These are phyloP conservation scores for Ogataea corticis DNA, from an alignment of 805 yeast genomes.

Conservation along the genomic window DNA sequence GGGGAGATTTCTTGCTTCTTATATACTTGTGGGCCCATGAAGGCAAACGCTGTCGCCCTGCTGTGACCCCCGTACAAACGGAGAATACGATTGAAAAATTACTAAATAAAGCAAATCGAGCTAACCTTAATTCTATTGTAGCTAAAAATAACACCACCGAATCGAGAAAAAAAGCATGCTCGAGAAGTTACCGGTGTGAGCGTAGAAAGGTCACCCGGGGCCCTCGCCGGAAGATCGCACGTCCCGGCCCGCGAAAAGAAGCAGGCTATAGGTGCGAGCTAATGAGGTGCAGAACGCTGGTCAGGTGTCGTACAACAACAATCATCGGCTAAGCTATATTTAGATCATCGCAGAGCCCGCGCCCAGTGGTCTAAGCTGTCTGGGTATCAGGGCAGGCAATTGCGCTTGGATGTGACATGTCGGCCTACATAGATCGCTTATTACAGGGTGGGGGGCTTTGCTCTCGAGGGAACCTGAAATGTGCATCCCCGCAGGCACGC, in stretches of 20 bases:
- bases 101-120: slow-evolving; percentile 4
- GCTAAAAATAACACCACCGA: slow-evolving; percentile 4
- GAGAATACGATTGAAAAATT: not conserved
- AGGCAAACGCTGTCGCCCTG: not conserved
- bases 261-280: not conserved
- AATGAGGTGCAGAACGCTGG: slow-evolving; percentile 1
- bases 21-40: not conserved
- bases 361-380: not conserved
- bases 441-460: too few relatives aligned
- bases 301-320: not conserved
- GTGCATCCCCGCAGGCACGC: slow-evolving; percentile 2
- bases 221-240: too few relatives aligned
- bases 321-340: slow-evolving; percentile 3
- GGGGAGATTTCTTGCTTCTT: not conserved
- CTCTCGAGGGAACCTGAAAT: too few relatives aligned
- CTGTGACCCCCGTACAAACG: slow-evolving; percentile 2
- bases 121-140: not conserved
- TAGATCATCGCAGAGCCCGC: not conserved
- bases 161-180: not conserved
- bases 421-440: too few relatives aligned
- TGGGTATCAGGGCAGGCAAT: too few relatives aligned
- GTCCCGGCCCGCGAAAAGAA: too few relatives aligned
- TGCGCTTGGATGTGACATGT: too few relatives aligned
- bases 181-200: not conserved
- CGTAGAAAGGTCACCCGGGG: too few relatives aligned